Conservation (phyloP, 2,329 filamentous ascomycete genomes). For the Byssochlamys sp. region DNA sequence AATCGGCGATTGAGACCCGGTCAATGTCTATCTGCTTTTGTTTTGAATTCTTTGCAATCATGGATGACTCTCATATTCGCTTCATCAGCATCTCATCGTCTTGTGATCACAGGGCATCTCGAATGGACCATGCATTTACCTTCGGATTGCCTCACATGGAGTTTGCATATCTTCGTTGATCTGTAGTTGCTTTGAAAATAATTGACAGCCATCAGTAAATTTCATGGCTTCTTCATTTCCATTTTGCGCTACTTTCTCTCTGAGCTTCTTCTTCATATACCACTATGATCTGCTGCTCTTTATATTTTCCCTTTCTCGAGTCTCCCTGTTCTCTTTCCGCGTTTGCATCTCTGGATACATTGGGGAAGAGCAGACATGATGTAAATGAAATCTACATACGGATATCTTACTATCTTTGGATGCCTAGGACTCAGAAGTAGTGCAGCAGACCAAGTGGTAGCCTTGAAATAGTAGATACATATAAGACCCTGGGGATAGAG, state of each 20-base stretch:
- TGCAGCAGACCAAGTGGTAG: not conserved
- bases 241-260: not conserved
- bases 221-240: not conserved
- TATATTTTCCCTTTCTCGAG: not conserved
- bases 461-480: not conserved
- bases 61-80: slow-evolving; percentile 10
- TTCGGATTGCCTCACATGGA: not conserved
- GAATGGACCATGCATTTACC: not conserved
- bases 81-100: not conserved
- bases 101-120: not conserved
- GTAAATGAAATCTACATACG: not conserved
- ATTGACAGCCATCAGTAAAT: not conserved
- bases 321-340: not conserved
- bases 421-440: not conserved
- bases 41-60: slow-evolving; percentile 11
- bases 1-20: slow-evolving; percentile 7
- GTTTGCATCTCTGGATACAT: not conserved
- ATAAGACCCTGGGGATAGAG: not conserved
- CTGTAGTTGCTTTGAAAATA: slow-evolving; percentile 10
- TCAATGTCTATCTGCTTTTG: slow-evolving; percentile 10
- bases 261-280: not conserved
- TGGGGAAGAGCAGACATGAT: not conserved
- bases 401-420: not conserved
- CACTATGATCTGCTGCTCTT: not conserved
- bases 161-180: slow-evolving; percentile 6